Evolutionary conservation across 306 rosid species (phyloP).

Genomic region (Castanea crenata): DNA sequence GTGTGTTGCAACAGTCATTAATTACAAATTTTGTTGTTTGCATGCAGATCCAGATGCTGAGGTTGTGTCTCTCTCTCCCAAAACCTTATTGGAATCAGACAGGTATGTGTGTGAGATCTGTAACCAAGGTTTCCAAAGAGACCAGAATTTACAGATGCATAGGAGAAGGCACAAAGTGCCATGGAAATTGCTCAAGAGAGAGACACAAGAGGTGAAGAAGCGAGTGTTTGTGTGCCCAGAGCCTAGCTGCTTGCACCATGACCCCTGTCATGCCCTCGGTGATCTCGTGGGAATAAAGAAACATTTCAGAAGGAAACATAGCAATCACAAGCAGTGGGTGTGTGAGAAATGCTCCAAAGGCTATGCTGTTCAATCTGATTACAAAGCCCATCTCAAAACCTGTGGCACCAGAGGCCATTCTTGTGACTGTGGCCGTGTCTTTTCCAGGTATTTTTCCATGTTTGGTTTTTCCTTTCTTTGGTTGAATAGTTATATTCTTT

Average conservation of each 20-base stretch:
- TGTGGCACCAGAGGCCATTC: slow-evolving; percentile 99
- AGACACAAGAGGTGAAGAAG: slow-evolving; percentile 61
- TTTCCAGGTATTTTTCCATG: slow-evolving; percentile 64
- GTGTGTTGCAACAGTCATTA: background rate
- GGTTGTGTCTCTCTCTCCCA: slow-evolving; percentile 89
- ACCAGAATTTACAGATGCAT: slow-evolving; percentile 99
- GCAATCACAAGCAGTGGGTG: slow-evolving; percentile 93
- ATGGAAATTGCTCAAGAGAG: slow-evolving; percentile 79
- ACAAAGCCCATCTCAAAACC: slow-evolving; percentile 95
- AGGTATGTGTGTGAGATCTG: slow-evolving; percentile 98
- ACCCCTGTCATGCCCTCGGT: slow-evolving; percentile 88
- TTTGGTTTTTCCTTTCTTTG: background rate
- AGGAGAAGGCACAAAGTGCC: slow-evolving; percentile 89
- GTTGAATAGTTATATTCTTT: slow-evolving; percentile 18
- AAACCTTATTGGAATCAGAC: slow-evolving; percentile 81
- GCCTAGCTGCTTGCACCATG: slow-evolving; percentile 78
- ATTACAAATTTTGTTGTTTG: background rate
- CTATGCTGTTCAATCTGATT: slow-evolving; percentile 95
- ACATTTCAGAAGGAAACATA: slow-evolving; percentile 85
- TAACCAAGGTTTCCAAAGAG: slow-evolving; percentile 93
- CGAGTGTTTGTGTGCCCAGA: slow-evolving; percentile 93
- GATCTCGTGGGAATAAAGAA: slow-evolving; percentile 95
- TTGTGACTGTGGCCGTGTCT: slow-evolving; percentile 98
- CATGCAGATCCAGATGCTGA: slow-evolving; percentile 89
- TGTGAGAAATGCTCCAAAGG: slow-evolving; percentile 87